Evolutionary conservation across 495 filamentous ascomycete genomes (phyloP).

Genomic region (Neurospora cerealis): DNA sequence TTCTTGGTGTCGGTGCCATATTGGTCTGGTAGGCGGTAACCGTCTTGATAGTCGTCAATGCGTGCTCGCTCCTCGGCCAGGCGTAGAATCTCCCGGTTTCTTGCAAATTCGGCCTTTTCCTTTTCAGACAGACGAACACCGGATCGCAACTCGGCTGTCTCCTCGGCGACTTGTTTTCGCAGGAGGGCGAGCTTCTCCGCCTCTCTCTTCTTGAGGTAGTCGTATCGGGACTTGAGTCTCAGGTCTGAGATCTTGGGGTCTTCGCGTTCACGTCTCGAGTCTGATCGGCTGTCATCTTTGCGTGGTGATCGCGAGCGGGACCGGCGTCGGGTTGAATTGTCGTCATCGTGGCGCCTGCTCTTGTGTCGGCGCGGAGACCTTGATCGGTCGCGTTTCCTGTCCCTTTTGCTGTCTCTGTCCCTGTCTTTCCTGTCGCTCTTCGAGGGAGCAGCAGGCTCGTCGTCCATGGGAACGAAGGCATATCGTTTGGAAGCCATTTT

Average conservation of each 20-base stretch:
- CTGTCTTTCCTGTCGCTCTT: slow-evolving; percentile 42
- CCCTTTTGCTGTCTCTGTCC: slow-evolving; percentile 40
- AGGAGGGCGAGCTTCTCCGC: slow-evolving; percentile 73
- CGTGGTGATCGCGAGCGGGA: slow-evolving; percentile 11
- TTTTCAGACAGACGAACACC: slow-evolving; percentile 63
- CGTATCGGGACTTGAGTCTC: slow-evolving; percentile 73
- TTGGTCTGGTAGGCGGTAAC: slow-evolving; percentile 89
- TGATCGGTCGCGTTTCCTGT: slow-evolving; percentile 38
- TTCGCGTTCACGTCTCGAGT: slow-evolving; percentile 6
- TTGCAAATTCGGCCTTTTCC: slow-evolving; percentile 85
- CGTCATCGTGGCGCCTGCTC: slow-evolving; percentile 19
- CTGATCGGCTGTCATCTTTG: background rate
- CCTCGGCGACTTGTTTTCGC: slow-evolving; percentile 85
- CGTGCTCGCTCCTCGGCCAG: slow-evolving; percentile 80
- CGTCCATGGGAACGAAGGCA: slow-evolving; percentile 74
- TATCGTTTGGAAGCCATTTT: slow-evolving; percentile 58
- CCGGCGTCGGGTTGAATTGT: slow-evolving; percentile 18
- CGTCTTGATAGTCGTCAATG: slow-evolving; percentile 88
- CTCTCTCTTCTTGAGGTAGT: slow-evolving; percentile 90
- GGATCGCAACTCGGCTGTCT: slow-evolving; percentile 69
- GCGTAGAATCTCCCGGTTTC: slow-evolving; percentile 76
- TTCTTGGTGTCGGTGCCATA: slow-evolving; percentile 86
- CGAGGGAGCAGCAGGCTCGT: slow-evolving; percentile 48
- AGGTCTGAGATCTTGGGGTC: slow-evolving; percentile 59
- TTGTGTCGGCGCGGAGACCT: slow-evolving; percentile 21